A percentile compares a stretch with the other conserved stretches of the same genome.
Evolutionary conservation across 129 eudicot species (phyloP).

Genomic region (Dittrichia graveolens): DNA sequence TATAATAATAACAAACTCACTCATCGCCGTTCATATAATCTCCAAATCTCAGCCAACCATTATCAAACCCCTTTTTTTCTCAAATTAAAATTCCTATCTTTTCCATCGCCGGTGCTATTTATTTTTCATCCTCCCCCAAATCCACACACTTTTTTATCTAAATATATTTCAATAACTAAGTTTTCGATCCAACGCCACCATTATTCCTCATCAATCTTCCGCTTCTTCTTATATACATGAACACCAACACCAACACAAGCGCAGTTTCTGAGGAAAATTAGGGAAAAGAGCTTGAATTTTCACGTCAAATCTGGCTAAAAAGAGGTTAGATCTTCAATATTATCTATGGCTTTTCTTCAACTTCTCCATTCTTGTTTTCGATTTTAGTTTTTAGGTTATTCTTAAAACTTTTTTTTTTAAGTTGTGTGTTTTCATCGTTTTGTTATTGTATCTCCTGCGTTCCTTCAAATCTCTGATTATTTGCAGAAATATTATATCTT

Average conservation of each 20-base stretch:
- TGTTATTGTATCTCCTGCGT: constrained; percentile 4
- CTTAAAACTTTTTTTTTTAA: neutral
- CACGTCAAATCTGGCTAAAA: constrained; percentile 58
- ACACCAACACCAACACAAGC: too few species aligned
- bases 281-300: constrained; percentile 3
- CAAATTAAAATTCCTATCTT: constrained; percentile 25
- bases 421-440: neutral
- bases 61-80: constrained; percentile 19
- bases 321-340: constrained; percentile 48
- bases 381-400: neutral
- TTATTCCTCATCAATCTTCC: neutral
- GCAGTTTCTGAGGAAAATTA: constrained; percentile 17
- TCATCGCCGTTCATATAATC: constrained; percentile 32
- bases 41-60: constrained; percentile 45
- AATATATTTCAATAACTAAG: neutral
- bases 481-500: too few species aligned
- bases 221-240: too few species aligned
- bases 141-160: neutral
- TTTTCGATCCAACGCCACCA: constrained; percentile 16
- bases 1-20: constrained; percentile 12
- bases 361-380: neutral
- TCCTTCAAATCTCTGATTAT: too few species aligned
- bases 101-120: constrained; percentile 24
- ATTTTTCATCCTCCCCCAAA: constrained; percentile 26
- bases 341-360: neutral